These are phyloP conservation scores for Scytalidium sp. DNA, from an alignment of 2,329 filamentous ascomycete species.

Conservation along the genomic window DNA sequence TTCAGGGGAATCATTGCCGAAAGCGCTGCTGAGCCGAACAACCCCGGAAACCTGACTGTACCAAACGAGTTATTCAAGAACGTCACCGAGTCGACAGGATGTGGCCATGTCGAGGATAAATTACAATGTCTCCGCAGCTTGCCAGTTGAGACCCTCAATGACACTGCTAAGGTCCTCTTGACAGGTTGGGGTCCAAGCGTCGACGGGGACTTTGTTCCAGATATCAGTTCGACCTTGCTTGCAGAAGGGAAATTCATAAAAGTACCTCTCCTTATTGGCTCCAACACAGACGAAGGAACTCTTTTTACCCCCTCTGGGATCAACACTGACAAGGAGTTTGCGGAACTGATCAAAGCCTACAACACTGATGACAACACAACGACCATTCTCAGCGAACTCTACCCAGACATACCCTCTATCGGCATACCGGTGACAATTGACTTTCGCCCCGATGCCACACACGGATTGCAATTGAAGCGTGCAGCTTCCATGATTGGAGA, in stretches of 20 bases:
- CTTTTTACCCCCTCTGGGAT: slow-evolving; percentile 51
- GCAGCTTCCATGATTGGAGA: slow-evolving; percentile 54
- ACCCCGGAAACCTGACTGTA: slow-evolving; percentile 2
- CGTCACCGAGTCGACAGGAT: background rate
- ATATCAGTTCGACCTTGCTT: slow-evolving; percentile 52
- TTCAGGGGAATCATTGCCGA: slow-evolving; percentile 52
- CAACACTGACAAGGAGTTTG: slow-evolving; percentile 52
- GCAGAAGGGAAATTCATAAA: slow-evolving; percentile 57
- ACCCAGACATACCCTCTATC: slow-evolving; percentile 47
- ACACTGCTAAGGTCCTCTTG: slow-evolving; percentile 35
- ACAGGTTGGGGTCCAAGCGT: slow-evolving; percentile 38
- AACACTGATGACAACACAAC: slow-evolving; percentile 23
- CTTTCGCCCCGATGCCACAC: slow-evolving; percentile 19
- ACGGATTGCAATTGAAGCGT: slow-evolving; percentile 50
- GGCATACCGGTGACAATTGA: slow-evolving; percentile 40
- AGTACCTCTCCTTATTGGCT: slow-evolving; percentile 61
- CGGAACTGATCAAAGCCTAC: slow-evolving; percentile 1
- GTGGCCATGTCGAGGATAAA: slow-evolving; percentile 25
- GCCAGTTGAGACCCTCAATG: slow-evolving; percentile 39
- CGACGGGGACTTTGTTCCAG: slow-evolving; percentile 54
- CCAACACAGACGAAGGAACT: slow-evolving; percentile 64
- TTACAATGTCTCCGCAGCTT: slow-evolving; percentile 45
- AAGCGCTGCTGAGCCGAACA: slow-evolving; percentile 36
- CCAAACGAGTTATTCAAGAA: background rate
- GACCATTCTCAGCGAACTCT: slow-evolving; percentile 39